Conservation (phyloP, 257 asterid genomes). For the Solanum pinnatisectum region DNA sequence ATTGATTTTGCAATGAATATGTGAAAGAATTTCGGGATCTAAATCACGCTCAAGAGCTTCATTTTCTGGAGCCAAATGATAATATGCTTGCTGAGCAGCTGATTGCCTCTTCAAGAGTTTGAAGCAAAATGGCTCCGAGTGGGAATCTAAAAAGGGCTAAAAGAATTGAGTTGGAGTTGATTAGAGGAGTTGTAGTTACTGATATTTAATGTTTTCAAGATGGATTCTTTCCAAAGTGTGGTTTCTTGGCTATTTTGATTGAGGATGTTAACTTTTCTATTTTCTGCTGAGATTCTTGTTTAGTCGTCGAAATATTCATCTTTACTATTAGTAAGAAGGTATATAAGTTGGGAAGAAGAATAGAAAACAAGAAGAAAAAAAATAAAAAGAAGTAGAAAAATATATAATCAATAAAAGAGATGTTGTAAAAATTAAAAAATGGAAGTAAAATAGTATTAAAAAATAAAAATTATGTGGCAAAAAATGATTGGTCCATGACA, state of each 20-base stretch:
- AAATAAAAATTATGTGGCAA: background rate
- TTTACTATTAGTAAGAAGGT: background rate
- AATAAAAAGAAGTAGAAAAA: background rate
- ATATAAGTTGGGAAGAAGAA: background rate
- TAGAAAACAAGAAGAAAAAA: background rate
- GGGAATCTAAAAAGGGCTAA: background rate
- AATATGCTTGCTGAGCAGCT: background rate
- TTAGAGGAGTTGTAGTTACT: background rate
- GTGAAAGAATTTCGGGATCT: background rate
- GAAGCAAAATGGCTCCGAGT: background rate
- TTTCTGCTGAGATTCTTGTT: background rate
- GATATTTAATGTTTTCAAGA: background rate
- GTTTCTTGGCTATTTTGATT: background rate
- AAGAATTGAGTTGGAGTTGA: background rate
- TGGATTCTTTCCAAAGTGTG: background rate
- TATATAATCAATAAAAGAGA: background rate
- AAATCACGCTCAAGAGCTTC: background rate
- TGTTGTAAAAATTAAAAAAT: background rate
- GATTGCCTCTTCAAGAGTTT: background rate
- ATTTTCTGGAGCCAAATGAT: background rate
- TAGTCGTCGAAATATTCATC: background rate
- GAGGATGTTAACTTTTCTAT: background rate
- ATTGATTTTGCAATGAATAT: background rate
- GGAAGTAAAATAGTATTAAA: background rate
- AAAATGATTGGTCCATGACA: background rate